Base-by-base conservation (phyloP, 192 early-diverging fungal genomes). In the Rhizoclosmatium globosum region DNA sequence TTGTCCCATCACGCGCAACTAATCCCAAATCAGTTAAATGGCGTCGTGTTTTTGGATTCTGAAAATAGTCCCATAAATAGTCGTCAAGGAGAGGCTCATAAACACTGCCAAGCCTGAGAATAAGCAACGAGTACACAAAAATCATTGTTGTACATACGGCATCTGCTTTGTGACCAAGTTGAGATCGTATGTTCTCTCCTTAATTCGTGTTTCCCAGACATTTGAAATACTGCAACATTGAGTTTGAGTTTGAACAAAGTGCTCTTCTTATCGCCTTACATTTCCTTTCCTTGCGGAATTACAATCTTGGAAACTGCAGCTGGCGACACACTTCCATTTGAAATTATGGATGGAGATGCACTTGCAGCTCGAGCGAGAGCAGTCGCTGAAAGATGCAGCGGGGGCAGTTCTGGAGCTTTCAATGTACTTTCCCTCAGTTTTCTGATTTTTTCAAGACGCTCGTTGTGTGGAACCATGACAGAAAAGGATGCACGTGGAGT, bases 51-150 rank as follows among this genome's bases (percentile, higher is more conserved):
- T 82, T 75, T 38, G 85, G 84, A 65, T 80, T 86, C 65, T 86
- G 87, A 64, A 90, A 90, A 74, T 90, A 88, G 65, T 90, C 89
- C 21, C 68, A 72, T 31, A 90, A 65, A 75, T 86, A 85, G 66
- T 86, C 86, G 59, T 90, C 89, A 6, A 86, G 71, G 56, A 90
- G 72, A 21, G 89, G 89, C 70, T 90, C 89, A 78, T 90, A 90
- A 2, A 77, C 59, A 9, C 78, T 79, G 61, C 6, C 11, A 15
- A 15, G 44, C 9, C 4, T 56, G 17, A 6, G 19, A 48, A 50
- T 56, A 13, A 64, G 2, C 69, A 4, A 38, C 9, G 19, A 1
- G 23, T 2, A 13, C 11, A 47, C 13, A 21, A 21, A 57, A 44
- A 11, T 58, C 13, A 64, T 39, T 0, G 19, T 46, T 13, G 58